phyloP scores from a whole-genome alignment of 805 yeast species.

The Pichia paraexigua region DNA sequence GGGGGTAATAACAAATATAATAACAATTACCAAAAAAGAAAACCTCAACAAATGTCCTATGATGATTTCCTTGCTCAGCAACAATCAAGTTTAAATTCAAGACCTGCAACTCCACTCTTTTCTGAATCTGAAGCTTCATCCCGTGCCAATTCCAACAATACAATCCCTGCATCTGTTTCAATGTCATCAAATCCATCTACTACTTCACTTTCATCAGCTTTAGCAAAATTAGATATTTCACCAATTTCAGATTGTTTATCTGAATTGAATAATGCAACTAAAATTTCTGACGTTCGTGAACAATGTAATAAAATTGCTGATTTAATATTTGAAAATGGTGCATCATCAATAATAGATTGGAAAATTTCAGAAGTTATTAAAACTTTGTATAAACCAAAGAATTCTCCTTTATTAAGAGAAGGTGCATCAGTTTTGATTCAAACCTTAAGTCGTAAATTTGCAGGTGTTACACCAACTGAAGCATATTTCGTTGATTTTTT shows the following conservation, averaged over 20 bases:
- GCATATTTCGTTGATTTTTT: conserved; percentile 62
- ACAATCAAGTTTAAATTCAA: conserved; percentile 9
- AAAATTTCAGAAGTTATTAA: conserved; percentile 53
- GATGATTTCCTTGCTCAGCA: conserved; percentile 36
- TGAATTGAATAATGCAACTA: conserved; percentile 42
- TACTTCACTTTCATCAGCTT: conserved; percentile 61
- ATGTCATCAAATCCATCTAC: conserved; percentile 36
- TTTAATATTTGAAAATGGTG: conserved; percentile 38
- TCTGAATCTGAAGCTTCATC: conserved; percentile 27
- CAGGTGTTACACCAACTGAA: conserved; percentile 66
- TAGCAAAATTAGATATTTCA: conserved; percentile 53
- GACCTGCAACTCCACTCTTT: conserved; percentile 11
- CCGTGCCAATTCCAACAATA: conserved; percentile 14
- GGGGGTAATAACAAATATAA: conserved; percentile 12
- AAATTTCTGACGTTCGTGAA: conserved; percentile 46
- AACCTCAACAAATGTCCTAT: conserved; percentile 29
- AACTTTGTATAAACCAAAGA: conserved; percentile 66
- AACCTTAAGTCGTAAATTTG: conserved; percentile 47
- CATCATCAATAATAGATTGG: conserved; percentile 51
- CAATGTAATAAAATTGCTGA: conserved; percentile 49
- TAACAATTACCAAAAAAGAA: conserved; percentile 12
- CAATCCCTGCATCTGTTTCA: conserved; percentile 17
- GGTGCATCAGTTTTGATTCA: conserved; percentile 57
- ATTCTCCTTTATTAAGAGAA: conserved; percentile 68
- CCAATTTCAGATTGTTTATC: conserved; percentile 59